Percentiles rank a stretch among this genome's conserved stretches.
phyloP scores from a whole-genome alignment of 2,329 filamentous ascomycete genomes.

The Calonectria hongkongensis region DNA sequence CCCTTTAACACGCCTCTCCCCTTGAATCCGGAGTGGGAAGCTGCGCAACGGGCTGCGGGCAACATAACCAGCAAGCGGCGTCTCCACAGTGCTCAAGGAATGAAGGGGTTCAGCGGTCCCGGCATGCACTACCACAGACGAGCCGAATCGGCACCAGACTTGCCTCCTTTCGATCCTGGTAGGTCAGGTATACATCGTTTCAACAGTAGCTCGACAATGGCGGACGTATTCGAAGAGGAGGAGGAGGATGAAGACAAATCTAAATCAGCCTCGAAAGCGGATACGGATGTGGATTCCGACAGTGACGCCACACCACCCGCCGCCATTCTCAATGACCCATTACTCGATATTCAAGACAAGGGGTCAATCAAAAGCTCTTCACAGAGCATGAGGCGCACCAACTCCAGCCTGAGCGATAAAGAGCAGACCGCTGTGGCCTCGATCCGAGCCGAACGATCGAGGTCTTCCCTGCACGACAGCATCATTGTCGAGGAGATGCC shows the following conservation, averaged over 20 bases:
- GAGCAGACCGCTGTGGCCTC: constrained; percentile 54
- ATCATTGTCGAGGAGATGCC: constrained; percentile 69
- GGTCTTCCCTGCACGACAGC: constrained; percentile 71
- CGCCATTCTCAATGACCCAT: constrained; percentile 46
- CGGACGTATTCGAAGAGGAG: constrained; percentile 90
- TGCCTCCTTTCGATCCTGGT: constrained; percentile 82
- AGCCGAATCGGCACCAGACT: constrained; percentile 86
- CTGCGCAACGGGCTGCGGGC: constrained; percentile 75
- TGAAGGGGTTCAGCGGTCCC: constrained; percentile 80
- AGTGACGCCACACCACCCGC: constrained; percentile 61
- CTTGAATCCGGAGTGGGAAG: constrained; percentile 79
- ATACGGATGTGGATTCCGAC: constrained; percentile 70
- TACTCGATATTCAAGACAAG: constrained; percentile 51
- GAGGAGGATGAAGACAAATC: constrained; percentile 76
- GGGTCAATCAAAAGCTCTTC: constrained; percentile 49
- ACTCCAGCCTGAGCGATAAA: constrained; percentile 66
- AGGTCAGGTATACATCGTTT: constrained; percentile 76
- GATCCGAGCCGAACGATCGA: constrained; percentile 69
- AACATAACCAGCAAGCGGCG: constrained; percentile 74
- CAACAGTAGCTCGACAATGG: constrained; percentile 84
- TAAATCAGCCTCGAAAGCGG: constrained; percentile 61
- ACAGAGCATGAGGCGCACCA: constrained; percentile 63
- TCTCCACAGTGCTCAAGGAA: constrained; percentile 85
- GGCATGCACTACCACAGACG: constrained; percentile 86
- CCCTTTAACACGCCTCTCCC: constrained; percentile 89